Evolutionary conservation across 2,329 filamentous ascomycete species (phyloP).

Genomic region (Magnaporthiopsis poae): DNA sequence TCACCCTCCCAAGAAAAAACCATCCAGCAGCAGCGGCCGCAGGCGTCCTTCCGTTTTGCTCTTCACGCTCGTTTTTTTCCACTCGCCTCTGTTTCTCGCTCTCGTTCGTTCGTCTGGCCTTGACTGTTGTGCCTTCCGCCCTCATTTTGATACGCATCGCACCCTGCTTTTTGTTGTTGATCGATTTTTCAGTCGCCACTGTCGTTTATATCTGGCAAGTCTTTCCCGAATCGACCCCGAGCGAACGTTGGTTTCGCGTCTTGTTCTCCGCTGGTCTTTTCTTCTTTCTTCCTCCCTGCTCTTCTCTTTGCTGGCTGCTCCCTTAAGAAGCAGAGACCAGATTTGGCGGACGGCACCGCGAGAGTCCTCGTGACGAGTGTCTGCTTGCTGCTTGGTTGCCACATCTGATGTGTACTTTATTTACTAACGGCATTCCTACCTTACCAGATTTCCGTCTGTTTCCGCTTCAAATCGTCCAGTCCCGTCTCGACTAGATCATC

Average conservation of each 20-base stretch:
- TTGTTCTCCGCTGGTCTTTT: neutral
- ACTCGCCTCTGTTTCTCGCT: neutral
- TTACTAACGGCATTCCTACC: neutral
- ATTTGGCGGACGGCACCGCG: neutral
- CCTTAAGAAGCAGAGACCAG: neutral
- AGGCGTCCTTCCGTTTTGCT: conserved; percentile 38
- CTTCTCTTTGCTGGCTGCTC: neutral
- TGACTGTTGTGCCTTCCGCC: conserved; percentile 1
- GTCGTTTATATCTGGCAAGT: conserved; percentile 8
- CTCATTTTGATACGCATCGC: neutral
- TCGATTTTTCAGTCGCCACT: neutral
- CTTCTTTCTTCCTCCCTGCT: neutral
- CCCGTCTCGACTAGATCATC: neutral
- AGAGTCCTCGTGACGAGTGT: neutral
- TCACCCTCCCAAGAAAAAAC: conserved; percentile 18
- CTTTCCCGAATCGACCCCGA: neutral
- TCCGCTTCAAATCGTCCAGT: conserved; percentile 10
- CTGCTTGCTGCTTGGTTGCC: neutral
- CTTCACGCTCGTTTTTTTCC: neutral
- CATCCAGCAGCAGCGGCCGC: conserved; percentile 30
- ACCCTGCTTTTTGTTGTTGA: neutral
- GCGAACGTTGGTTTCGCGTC: neutral
- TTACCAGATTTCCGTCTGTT: neutral
- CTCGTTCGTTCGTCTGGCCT: neutral
- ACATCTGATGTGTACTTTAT: neutral